Evolutionary conservation across 176 grass and related monocot species (phyloP), one percentile per base, ranked within the genome.

Genomic region (Carex kokanica): DNA sequence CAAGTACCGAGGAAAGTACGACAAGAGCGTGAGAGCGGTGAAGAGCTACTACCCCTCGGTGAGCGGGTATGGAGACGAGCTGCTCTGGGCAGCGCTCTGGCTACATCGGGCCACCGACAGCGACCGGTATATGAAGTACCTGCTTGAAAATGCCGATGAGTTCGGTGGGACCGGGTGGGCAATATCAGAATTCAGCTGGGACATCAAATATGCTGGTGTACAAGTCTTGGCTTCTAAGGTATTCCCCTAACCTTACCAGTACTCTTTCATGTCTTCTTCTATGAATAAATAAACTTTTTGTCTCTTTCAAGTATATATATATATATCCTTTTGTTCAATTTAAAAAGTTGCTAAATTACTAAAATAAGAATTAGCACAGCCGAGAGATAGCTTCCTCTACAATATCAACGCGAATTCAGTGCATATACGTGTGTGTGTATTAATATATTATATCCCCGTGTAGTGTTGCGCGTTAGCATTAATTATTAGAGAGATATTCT

Each of bases 101-200:
- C 87, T 98, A 47, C 89, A 93, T 83, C 80, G 89, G 67, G 92
- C 86, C 75, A 98, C 95, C 18, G 88, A 86, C 8, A 55, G 41
- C 25, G 87, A 78, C 2, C 64, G 60, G 0, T 98, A 93, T 60
- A 83, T 93, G 40, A 60, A 91, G 8, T 98, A 94, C 79, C 87
- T 24, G 4, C 16, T 98, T 16, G 74, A 64, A 40, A 94, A 98
- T 71, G 95, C 88, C 54, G 84, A 91, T 5, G 87, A 49, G 8
- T 93, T 98, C 83, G 84, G 89, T 13, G 95, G 95, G 54, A 94
- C 92, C 40, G 58, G 83, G 0, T 98, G 95, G 95, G 95, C 90
- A 62, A 89, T 98, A n/a, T 86, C 92, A 0, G 95, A 98, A 86
- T 98, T 98, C 86, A 98, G 95, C 87, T 98, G 95, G 95, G 95